Percentiles rank a stretch among this genome's conserved stretches.
Evolutionary conservation across 306 rosid genomes (phyloP).

Genomic region (Sicyos edulis): DNA sequence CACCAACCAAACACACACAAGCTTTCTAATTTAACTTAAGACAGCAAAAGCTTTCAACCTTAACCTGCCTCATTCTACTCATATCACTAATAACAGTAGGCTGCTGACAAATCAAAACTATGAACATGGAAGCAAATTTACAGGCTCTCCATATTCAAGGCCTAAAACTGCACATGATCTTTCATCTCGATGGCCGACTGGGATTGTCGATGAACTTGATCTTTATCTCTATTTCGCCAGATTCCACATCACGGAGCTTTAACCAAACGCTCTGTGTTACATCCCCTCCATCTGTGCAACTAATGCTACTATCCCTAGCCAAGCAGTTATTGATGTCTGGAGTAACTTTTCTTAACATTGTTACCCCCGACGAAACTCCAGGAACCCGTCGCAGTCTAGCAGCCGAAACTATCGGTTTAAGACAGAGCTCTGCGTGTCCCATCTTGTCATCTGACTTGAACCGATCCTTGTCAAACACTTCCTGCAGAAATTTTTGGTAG

Average conservation of each 20-base stretch:
- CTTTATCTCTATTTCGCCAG: slow-evolving; percentile 79
- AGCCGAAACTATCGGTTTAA: slow-evolving; percentile 79
- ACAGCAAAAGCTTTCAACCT: neutral
- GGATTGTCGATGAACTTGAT: slow-evolving; percentile 48
- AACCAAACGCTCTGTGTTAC: slow-evolving; percentile 84
- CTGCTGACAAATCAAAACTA: slow-evolving; percentile 3
- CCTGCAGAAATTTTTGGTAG: slow-evolving; percentile 32
- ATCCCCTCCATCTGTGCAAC: slow-evolving; percentile 65
- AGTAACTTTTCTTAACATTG: slow-evolving; percentile 63
- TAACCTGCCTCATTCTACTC: slow-evolving; percentile 9
- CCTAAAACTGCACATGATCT: neutral
- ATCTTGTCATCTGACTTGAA: slow-evolving; percentile 91
- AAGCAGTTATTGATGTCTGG: slow-evolving; percentile 79
- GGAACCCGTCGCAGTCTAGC: slow-evolving; percentile 71
- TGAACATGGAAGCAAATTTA: slow-evolving; percentile 3
- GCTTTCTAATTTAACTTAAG: slow-evolving; percentile 1
- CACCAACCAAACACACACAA: slow-evolving; percentile 6
- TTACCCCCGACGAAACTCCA: slow-evolving; percentile 50
- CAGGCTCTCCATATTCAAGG: slow-evolving; percentile 1
- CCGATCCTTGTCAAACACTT: slow-evolving; percentile 91
- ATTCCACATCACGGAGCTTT: slow-evolving; percentile 77
- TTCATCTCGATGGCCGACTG: neutral
- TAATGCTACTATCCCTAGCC: slow-evolving; percentile 70
- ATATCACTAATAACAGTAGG: neutral
- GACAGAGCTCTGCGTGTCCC: slow-evolving; percentile 84